Evolutionary conservation across 2,329 filamentous ascomycete species (phyloP).

Genomic region (Zasmidium cellare): DNA sequence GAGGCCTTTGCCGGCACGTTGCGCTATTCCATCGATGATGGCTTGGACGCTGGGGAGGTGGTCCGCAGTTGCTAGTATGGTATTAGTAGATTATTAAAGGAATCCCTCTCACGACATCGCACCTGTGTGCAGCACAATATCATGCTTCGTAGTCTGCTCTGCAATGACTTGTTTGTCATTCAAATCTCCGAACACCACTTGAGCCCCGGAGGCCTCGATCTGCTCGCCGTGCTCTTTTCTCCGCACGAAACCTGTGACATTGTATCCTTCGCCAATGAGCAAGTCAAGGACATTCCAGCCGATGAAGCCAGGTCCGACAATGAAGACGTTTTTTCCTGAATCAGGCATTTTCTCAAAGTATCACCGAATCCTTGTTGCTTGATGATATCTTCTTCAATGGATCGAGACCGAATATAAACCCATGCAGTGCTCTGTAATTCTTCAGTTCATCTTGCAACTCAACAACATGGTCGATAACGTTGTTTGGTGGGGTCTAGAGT

Average conservation of each 20-base stretch:
- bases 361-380: too few species aligned
- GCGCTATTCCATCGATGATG: slow-evolving; percentile 45
- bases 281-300: slow-evolving; percentile 50
- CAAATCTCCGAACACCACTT: slow-evolving; percentile 43
- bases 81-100: background rate
- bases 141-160: slow-evolving; percentile 38
- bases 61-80: slow-evolving; percentile 46
- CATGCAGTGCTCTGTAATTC: background rate
- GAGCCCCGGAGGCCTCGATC: slow-evolving; percentile 39
- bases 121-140: slow-evolving; percentile 49
- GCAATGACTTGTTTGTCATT: slow-evolving; percentile 43
- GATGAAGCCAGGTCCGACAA: slow-evolving; percentile 51
- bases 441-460: background rate
- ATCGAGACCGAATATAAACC: background rate
- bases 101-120: background rate
- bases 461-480: background rate
- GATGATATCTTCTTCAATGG: background rate
- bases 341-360: background rate
- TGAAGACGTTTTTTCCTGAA: slow-evolving; percentile 39
- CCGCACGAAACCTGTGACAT: slow-evolving; percentile 45
- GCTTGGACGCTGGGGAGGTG: slow-evolving; percentile 48
- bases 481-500: background rate
- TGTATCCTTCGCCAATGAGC: slow-evolving; percentile 40
- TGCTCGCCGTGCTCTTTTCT: slow-evolving; percentile 39
- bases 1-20: slow-evolving; percentile 39